These are phyloP conservation scores for Tylopilus sp. DNA, from an alignment of 768 basidiomycete genomes.

Conservation along the genomic window DNA sequence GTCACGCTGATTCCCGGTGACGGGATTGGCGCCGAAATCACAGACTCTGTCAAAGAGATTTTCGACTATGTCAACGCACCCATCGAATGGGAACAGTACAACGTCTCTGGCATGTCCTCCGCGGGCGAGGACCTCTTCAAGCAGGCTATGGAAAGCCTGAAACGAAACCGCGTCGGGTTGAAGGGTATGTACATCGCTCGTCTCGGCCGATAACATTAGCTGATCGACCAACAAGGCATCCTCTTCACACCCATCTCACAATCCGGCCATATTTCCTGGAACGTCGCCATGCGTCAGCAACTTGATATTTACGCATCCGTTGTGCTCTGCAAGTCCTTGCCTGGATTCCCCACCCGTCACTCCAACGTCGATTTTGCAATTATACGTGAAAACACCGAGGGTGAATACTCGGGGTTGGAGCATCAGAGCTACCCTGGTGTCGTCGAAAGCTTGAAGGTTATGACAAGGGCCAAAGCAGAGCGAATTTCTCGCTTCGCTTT, in stretches of 20 bases:
- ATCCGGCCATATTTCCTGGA: conserved; percentile 98
- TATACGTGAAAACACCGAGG: conserved; percentile 99
- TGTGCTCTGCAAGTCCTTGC: conserved; percentile 96
- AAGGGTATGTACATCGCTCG: conserved; percentile 62
- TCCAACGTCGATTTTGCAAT: conserved; percentile 97
- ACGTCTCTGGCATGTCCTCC: conserved; percentile 95
- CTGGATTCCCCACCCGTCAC: conserved; percentile 94
- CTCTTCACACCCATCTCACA: conserved; percentile 98
- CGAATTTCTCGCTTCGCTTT: conserved; percentile 97
- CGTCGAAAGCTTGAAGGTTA: conserved; percentile 97
- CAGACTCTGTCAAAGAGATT: conserved; percentile 98
- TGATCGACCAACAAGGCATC: conserved; percentile 60
- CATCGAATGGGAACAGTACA: conserved; percentile 98
- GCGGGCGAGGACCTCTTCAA: conserved; percentile 94
- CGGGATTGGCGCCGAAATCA: conserved; percentile 95
- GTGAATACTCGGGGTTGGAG: conserved; percentile 98
- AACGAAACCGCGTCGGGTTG: conserved; percentile 95
- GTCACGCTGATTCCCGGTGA: conserved; percentile 98
- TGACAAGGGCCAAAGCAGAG: conserved; percentile 92
- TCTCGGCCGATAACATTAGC: conserved; percentile 1
- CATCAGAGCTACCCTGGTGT: conserved; percentile 98
- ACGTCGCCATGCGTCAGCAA: conserved; percentile 99
- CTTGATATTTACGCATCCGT: conserved; percentile 99
- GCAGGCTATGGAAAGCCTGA: conserved; percentile 96
- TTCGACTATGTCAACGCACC: conserved; percentile 97